Percentiles rank a stretch among this genome's conserved stretches.
phyloP scores from a whole-genome alignment of 2,329 filamentous ascomycete species.

The Aspergillus caelatus region DNA sequence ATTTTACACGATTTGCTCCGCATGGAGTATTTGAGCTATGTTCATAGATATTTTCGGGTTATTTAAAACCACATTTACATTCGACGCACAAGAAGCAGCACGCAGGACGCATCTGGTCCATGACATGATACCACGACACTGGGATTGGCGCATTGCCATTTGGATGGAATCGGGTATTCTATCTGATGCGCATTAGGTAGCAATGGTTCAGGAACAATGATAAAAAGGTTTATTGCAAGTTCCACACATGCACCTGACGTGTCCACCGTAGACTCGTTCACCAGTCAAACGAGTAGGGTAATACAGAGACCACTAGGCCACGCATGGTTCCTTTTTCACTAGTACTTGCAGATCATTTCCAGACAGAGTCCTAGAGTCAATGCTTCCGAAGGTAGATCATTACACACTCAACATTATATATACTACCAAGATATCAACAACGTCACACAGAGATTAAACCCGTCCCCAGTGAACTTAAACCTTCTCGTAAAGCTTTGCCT shows the following conservation, averaged over 20 bases:
- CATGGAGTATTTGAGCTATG: not conserved
- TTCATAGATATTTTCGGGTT: slow-evolving; percentile 7
- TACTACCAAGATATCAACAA: not conserved
- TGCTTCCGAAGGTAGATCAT: not conserved
- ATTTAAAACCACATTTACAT: slow-evolving; percentile 9
- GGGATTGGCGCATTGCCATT: not conserved
- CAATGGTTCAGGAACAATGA: not conserved
- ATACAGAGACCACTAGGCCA: not conserved
- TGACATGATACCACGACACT: not conserved
- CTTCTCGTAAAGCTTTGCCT: not conserved
- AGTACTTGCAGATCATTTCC: not conserved
- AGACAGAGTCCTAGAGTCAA: not conserved
- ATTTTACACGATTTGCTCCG: slow-evolving; percentile 1
- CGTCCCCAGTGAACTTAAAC: not conserved
- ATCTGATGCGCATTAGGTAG: not conserved
- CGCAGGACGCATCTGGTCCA: slow-evolving; percentile 3
- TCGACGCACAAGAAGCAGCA: slow-evolving; percentile 1
- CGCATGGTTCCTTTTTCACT: not conserved
- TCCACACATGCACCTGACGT: not conserved
- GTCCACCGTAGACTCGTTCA: not conserved
- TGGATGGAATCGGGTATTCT: not conserved
- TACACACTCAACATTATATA: not conserved
- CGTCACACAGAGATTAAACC: not conserved
- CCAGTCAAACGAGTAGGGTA: not conserved
- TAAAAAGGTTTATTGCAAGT: not conserved